phyloP scores from a whole-genome alignment of 305 asterid species.

The Nicotiana rustica region DNA sequence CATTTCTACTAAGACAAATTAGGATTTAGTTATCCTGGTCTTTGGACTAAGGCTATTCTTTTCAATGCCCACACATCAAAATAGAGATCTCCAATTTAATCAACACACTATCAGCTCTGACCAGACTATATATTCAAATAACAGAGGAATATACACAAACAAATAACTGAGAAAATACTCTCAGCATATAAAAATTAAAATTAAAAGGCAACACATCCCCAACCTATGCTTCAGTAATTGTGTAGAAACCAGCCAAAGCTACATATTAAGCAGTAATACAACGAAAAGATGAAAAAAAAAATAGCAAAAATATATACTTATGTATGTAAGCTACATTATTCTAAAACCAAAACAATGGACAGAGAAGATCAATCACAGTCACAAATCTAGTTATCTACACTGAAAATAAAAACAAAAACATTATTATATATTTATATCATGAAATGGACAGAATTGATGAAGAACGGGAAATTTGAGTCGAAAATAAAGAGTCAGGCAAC shows the following conservation, averaged over 20 bases:
- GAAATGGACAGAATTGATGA: too few species aligned
- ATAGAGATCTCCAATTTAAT: neutral
- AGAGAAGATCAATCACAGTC: too few species aligned
- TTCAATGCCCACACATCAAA: conserved; percentile 15
- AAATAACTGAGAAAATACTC: neutral
- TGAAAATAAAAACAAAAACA: too few species aligned
- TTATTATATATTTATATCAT: too few species aligned
- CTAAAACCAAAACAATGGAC: too few species aligned
- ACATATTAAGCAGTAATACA: neutral
- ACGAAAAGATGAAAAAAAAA: too few species aligned
- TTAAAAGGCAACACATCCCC: neutral
- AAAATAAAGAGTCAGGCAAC: too few species aligned
- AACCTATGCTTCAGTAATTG: neutral
- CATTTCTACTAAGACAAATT: too few species aligned
- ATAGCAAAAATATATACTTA: too few species aligned
- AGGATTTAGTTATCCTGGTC: neutral
- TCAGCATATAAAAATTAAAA: neutral
- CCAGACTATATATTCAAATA: neutral
- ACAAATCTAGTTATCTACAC: too few species aligned
- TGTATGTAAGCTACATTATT: too few species aligned
- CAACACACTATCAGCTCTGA: conserved; percentile 19
- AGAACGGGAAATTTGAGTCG: too few species aligned
- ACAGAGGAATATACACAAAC: neutral
- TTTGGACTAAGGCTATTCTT: conserved; percentile 2
- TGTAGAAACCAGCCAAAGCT: neutral